Conservation (phyloP, 306 rosid species). For the Benincasa hispida region DNA sequence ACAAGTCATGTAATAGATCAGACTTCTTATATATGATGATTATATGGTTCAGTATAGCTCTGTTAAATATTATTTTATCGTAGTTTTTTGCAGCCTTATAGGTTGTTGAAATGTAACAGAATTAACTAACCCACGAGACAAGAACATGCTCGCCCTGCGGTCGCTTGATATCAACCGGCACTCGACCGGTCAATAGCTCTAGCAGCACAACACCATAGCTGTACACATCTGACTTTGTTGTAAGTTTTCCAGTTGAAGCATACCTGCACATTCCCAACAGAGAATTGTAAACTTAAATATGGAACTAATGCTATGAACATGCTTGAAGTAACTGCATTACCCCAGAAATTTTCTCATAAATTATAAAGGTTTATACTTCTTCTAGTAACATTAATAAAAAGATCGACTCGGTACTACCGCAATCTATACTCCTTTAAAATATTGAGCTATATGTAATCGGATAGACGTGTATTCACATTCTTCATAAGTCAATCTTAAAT, state of each 20-base stretch:
- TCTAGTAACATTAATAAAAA: too few relatives aligned
- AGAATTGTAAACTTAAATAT: neutral
- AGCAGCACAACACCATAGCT: conserved; percentile 92
- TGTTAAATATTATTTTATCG: neutral
- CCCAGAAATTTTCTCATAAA: too few relatives aligned
- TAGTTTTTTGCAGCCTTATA: neutral
- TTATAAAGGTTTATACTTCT: too few relatives aligned
- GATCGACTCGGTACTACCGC: too few relatives aligned
- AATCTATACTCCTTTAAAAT: too few relatives aligned
- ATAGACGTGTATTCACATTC: too few relatives aligned
- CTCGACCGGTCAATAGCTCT: conserved; percentile 85
- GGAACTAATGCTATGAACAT: neutral
- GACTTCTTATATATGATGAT: neutral
- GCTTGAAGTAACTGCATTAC: too few relatives aligned
- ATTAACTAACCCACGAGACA: conserved; percentile 76
- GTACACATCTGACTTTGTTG: conserved; percentile 88
- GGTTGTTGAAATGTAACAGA: neutral
- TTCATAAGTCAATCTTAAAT: too few relatives aligned
- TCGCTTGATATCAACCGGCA: conserved; percentile 70
- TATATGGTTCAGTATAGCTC: neutral
- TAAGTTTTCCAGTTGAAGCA: conserved; percentile 76
- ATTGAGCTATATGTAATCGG: too few relatives aligned
- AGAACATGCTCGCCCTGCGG: conserved; percentile 87
- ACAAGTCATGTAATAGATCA: conserved; percentile 1
- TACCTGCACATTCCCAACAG: conserved; percentile 38